Conservation (phyloP, 2,329 filamentous ascomycete genomes). For the Aureobasidium sp. region DNA sequence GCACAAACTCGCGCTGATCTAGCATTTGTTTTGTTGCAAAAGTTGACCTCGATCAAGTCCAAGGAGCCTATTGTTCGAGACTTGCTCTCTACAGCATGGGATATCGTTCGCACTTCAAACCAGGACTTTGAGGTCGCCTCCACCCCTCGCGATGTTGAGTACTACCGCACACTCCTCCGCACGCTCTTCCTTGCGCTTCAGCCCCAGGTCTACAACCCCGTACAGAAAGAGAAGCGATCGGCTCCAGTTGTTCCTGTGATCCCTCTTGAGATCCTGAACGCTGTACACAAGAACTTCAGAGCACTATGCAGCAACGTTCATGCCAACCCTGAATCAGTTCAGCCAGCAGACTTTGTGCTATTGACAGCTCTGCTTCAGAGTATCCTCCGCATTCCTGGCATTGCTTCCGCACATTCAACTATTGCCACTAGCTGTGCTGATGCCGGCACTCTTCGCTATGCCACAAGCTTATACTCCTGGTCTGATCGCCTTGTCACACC, state of each 20-base stretch:
- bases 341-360: slow-evolving; percentile 73
- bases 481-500: slow-evolving; percentile 72
- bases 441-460: slow-evolving; percentile 65
- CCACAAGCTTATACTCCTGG: slow-evolving; percentile 87
- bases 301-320: slow-evolving; percentile 75
- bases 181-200: slow-evolving; percentile 76
- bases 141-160: slow-evolving; percentile 49
- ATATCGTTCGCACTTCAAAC: slow-evolving; percentile 45
- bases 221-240: neutral
- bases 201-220: slow-evolving; percentile 39
- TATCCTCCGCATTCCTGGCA: slow-evolving; percentile 67
- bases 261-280: slow-evolving; percentile 70
- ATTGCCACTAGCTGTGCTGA: slow-evolving; percentile 43
- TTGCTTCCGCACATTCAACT: slow-evolving; percentile 50
- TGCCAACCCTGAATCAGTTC: slow-evolving; percentile 25
- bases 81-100: slow-evolving; percentile 52
- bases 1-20: slow-evolving; percentile 70
- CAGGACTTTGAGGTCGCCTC: slow-evolving; percentile 53
- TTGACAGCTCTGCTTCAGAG: slow-evolving; percentile 83
- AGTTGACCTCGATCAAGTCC: slow-evolving; percentile 44
- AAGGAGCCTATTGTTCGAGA: slow-evolving; percentile 42
- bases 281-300: slow-evolving; percentile 75
- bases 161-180: slow-evolving; percentile 77
- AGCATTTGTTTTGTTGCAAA: slow-evolving; percentile 72
- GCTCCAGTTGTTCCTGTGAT: slow-evolving; percentile 39